Evolutionary conservation across 306 rosid genomes (phyloP), one percentile per base, ranked within the genome.

Genomic region (Citrullus colocynthis): DNA sequence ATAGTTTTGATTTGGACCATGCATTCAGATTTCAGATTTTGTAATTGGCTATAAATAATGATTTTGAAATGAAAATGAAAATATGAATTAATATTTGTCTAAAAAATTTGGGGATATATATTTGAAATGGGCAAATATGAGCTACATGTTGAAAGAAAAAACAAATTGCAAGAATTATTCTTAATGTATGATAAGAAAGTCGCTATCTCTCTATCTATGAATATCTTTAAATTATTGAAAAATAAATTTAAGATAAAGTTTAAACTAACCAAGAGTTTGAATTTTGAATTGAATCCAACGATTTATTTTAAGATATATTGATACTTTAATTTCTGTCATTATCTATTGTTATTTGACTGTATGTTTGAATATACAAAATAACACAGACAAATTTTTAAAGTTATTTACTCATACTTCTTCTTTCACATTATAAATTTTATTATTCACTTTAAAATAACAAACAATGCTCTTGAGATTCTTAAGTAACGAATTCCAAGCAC

Each of bases 21-120:
- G 58, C 59, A 45, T 71, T 71, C 76, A 71, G 59, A 71, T 71
- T 71, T 71, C 76, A 71, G 39, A 48, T 45, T 71, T 71, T 71
- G 3, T 65, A 39, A 36, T 36, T 45, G 36, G 20, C 13, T 20
- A 44, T 11, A 44, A 44, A 70, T 20, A 70, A 42, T 42, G 16
- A 21, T 42, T 69, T 69, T n/a, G 54, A 69, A 69, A 69, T 37
- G 21, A 65, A 17, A 65, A 36, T 17, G 2, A 37, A 15, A 36
- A 34, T 34, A 64, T 69, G 9, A 9, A 63, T 41, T 2, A 42
- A 9, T 69, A 7, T 9, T 66, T 9, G 4, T 66, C 2, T 0
- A 17, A 17, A 9, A 28, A 28, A 30, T 10, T 6, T 15, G 10
- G 14, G 34, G 4, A 41, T 20, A 12, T 39, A 39, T 39, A 39